These are phyloP conservation scores for Letharia columbiana DNA, from an alignment of 495 filamentous ascomycete genomes.

Conservation along the genomic window DNA sequence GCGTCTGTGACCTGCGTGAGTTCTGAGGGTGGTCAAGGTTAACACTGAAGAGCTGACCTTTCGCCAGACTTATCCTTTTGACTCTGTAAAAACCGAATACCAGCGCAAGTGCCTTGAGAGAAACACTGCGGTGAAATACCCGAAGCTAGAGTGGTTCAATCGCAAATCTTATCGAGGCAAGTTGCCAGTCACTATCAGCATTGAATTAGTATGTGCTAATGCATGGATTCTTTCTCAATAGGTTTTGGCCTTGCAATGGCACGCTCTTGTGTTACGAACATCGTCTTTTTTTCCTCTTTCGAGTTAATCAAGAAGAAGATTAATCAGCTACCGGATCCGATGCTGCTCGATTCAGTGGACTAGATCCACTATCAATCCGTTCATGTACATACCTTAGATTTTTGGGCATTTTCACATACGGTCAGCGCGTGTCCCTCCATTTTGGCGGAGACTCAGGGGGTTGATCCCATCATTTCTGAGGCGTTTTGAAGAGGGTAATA, in stretches of 20 bases:
- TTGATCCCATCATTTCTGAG: neutral
- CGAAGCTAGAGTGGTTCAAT: conserved; percentile 66
- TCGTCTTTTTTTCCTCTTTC: conserved; percentile 26
- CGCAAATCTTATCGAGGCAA: conserved; percentile 57
- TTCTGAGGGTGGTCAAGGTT: conserved; percentile 18
- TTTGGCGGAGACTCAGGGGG: neutral
- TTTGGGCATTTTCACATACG: neutral
- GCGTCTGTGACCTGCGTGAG: conserved; percentile 75
- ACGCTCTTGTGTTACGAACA: conserved; percentile 45
- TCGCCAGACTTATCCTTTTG: conserved; percentile 61
- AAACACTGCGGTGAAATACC: conserved; percentile 47
- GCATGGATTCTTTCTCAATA: conserved; percentile 19
- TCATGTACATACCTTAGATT: neutral
- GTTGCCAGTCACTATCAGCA: neutral
- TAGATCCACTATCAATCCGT: neutral
- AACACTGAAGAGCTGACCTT: conserved; percentile 12
- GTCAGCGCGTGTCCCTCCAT: neutral
- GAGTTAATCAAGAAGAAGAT: conserved; percentile 28
- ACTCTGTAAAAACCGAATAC: conserved; percentile 76
- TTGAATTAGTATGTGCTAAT: conserved; percentile 6
- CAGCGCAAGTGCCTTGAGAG: conserved; percentile 70
- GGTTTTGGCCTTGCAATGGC: conserved; percentile 73
- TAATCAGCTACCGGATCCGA: conserved; percentile 23
- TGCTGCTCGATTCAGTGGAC: conserved; percentile 5
- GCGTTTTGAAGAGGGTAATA: neutral